A percentile compares a stretch with the other conserved stretches of the same genome.
Evolutionary conservation across 805 yeast genomes (phyloP).

Genomic region (Suhomyces prunicola): DNA sequence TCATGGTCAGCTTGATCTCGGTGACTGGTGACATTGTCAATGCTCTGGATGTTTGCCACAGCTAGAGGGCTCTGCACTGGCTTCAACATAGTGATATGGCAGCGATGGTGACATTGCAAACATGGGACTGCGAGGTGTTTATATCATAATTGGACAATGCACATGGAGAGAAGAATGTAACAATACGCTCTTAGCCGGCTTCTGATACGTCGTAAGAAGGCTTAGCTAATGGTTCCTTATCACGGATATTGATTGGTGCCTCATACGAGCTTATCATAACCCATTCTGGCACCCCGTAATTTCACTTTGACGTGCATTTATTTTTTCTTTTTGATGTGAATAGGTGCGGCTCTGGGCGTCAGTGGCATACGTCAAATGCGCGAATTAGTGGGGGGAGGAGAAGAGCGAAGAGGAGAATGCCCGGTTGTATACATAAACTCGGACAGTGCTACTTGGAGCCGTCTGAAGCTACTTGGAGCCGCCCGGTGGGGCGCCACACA

Average conservation of each 20-base stretch:
- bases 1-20: constrained; percentile 8
- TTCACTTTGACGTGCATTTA: not conserved
- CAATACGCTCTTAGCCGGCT: not conserved
- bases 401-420: not conserved
- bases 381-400: not conserved
- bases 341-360: not conserved
- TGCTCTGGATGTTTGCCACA: not conserved
- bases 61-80: not conserved
- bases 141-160: not conserved
- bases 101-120: not conserved
- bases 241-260: not conserved
- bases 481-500: not conserved
- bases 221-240: not conserved
- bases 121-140: not conserved
- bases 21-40: not conserved
- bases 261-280: not conserved
- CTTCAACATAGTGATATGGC: not conserved
- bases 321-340: not conserved
- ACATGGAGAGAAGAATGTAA: not conserved
- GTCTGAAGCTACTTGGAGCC: not conserved
- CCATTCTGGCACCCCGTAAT: not conserved
- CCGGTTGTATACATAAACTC: not conserved
- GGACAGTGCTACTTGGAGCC: not conserved
- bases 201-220: not conserved
- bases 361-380: not conserved